phyloP scores from a whole-genome alignment of 306 rosid genomes.

The Fagus sylvatica region DNA sequence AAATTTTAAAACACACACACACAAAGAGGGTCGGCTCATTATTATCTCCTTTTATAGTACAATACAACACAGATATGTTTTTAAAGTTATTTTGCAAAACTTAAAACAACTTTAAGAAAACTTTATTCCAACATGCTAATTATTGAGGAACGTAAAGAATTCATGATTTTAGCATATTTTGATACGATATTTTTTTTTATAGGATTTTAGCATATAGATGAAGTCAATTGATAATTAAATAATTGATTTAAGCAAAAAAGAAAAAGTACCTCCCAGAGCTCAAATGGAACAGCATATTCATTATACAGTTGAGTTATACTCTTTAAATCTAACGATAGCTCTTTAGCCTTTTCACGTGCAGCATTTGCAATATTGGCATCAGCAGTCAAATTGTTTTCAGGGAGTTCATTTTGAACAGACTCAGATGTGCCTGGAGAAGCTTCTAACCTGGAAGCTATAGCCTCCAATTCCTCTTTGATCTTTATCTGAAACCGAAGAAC shows the following conservation, averaged over 20 bases:
- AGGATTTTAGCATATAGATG: background rate
- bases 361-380: slow-evolving; percentile 48
- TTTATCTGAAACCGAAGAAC: slow-evolving; percentile 95
- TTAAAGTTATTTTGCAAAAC: slow-evolving; percentile 3
- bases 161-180: background rate
- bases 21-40: background rate
- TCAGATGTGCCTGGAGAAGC: slow-evolving; percentile 51
- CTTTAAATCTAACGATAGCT: slow-evolving; percentile 77
- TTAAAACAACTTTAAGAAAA: background rate
- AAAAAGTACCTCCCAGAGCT: slow-evolving; percentile 88
- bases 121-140: background rate
- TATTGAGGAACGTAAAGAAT: slow-evolving; percentile 9
- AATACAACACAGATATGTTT: background rate
- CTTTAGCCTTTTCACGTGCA: slow-evolving; percentile 66
- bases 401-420: slow-evolving; percentile 50
- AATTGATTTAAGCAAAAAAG: slow-evolving; percentile 2
- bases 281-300: slow-evolving; percentile 95
- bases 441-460: slow-evolving; percentile 67
- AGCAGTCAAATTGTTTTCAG: slow-evolving; percentile 35
- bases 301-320: slow-evolving; percentile 91
- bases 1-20: background rate
- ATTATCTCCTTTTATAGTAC: background rate
- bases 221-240: background rate
- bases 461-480: slow-evolving; percentile 84
- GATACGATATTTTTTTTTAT: too few relatives aligned